Conservation (phyloP, 2,329 filamentous ascomycete species). For the Phialophora chinensis region DNA sequence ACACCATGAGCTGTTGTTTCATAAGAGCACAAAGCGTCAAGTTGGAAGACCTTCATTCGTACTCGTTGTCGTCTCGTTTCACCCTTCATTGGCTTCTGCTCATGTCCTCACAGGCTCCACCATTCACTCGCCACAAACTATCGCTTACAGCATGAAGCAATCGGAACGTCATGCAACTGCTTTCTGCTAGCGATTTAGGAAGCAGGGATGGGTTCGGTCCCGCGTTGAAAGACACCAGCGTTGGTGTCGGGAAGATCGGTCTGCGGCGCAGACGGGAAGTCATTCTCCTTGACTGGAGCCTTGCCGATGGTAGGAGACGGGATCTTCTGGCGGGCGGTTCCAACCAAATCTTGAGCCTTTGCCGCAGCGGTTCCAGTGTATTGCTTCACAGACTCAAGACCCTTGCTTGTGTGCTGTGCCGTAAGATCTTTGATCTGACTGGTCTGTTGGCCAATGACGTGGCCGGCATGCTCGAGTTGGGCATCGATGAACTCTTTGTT, state of each 20-base stretch:
- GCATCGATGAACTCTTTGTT: constrained; percentile 69
- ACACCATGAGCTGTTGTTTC: not conserved
- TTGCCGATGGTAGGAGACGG: constrained; percentile 31
- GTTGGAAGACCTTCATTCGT: not conserved
- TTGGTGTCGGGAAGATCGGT: constrained; percentile 42
- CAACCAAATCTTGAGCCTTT: constrained; percentile 63
- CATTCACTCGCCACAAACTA: not conserved
- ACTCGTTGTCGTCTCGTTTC: constrained; percentile 7
- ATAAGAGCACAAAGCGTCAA: constrained; percentile 16
- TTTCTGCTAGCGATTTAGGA: constrained; percentile 3
- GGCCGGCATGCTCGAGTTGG: constrained; percentile 61
- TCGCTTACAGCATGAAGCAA: constrained; percentile 13
- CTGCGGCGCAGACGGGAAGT: constrained; percentile 58
- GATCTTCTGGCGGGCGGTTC: constrained; percentile 44
- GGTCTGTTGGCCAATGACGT: constrained; percentile 63
- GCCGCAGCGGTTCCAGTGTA: constrained; percentile 66
- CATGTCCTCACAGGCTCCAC: not conserved
- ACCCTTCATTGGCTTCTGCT: constrained; percentile 4
- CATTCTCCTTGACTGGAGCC: constrained; percentile 53
- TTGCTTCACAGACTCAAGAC: constrained; percentile 62
- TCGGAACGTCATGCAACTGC: constrained; percentile 18
- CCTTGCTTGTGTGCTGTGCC: constrained; percentile 64
- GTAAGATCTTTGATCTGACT: constrained; percentile 65
- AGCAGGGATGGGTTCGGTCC: constrained; percentile 10
- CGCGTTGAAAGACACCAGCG: constrained; percentile 5